Percentiles rank a stretch among this genome's conserved stretches.
phyloP scores from a whole-genome alignment of 257 asterid genomes.

The Verbascum thapsus region DNA sequence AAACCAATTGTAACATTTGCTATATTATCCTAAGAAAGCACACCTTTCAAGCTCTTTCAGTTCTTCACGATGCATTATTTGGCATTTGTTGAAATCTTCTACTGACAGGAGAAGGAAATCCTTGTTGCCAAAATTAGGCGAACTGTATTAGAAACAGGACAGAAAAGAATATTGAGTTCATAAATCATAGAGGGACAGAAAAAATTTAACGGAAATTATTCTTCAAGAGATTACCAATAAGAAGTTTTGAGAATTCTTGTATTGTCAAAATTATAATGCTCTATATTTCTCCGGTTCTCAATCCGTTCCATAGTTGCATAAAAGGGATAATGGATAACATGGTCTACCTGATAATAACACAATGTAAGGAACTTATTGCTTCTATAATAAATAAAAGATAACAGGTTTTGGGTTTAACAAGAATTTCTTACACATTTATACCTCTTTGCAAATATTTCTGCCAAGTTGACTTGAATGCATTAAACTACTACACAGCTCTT shows the following conservation, averaged over 20 bases:
- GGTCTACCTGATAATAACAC: constrained; percentile 56
- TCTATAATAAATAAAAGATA: too few relatives aligned
- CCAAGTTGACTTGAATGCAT: constrained; percentile 36
- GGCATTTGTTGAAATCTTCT: constrained; percentile 79
- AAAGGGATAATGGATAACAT: constrained; percentile 59
- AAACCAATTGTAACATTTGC: constrained; percentile 17
- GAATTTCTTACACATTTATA: constrained; percentile 32
- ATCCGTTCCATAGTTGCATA: constrained; percentile 64
- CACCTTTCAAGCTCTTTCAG: constrained; percentile 79
- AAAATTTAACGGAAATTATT: not conserved
- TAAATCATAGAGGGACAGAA: too few relatives aligned
- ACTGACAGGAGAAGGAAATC: constrained; percentile 65
- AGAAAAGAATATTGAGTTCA: constrained; percentile 21
- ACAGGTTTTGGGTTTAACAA: constrained; percentile 4
- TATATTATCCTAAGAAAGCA: constrained; percentile 7
- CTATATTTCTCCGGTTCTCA: constrained; percentile 58
- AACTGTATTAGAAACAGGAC: constrained; percentile 45
- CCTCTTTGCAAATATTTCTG: constrained; percentile 57
- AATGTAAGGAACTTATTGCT: constrained; percentile 18
- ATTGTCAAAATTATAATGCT: constrained; percentile 52
- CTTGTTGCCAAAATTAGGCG: constrained; percentile 62
- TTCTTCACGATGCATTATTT: constrained; percentile 63
- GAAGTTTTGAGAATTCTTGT: constrained; percentile 74
- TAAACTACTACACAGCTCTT: constrained; percentile 38
- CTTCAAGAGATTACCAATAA: constrained; percentile 49